Conservation (phyloP, 2,329 filamentous ascomycete genomes). For the Diaporthe ilicicola region DNA sequence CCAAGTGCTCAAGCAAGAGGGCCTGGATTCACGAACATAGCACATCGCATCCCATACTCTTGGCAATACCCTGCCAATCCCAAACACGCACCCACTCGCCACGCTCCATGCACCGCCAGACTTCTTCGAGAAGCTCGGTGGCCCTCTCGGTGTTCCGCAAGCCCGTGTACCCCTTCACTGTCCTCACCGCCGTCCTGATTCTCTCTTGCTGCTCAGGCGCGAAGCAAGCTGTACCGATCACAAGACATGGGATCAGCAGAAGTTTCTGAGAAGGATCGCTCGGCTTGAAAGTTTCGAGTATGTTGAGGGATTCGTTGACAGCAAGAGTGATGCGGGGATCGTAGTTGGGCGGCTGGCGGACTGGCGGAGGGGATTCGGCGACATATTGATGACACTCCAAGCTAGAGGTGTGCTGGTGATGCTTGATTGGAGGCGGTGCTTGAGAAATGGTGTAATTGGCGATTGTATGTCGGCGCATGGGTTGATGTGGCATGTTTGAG, state of each 20-base stretch:
- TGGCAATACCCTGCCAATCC: slow-evolving; percentile 70
- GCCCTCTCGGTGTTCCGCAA: slow-evolving; percentile 66
- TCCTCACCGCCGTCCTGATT: slow-evolving; percentile 57
- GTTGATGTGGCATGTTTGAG: slow-evolving; percentile 28
- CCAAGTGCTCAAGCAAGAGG: too few species aligned
- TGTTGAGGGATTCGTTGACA: slow-evolving; percentile 64
- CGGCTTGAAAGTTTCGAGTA: slow-evolving; percentile 64
- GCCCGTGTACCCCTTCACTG: slow-evolving; percentile 66
- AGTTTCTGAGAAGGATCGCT: slow-evolving; percentile 68
- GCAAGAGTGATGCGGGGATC: slow-evolving; percentile 61
- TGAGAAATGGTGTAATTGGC: slow-evolving; percentile 37
- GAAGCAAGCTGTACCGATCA: slow-evolving; percentile 70
- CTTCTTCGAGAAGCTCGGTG: slow-evolving; percentile 61
- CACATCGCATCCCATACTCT: slow-evolving; percentile 63
- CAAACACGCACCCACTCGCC: slow-evolving; percentile 67
- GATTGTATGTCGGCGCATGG: slow-evolving; percentile 38
- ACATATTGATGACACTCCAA: slow-evolving; percentile 33
- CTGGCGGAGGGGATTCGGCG: slow-evolving; percentile 55
- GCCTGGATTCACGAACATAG: slow-evolving; percentile 51
- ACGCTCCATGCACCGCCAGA: slow-evolving; percentile 67
- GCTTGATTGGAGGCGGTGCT: slow-evolving; percentile 32
- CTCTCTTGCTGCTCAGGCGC: slow-evolving; percentile 60
- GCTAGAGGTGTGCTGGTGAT: slow-evolving; percentile 34
- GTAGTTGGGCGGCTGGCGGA: slow-evolving; percentile 56
- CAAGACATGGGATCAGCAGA: slow-evolving; percentile 66